Evolutionary conservation across 805 yeast species (phyloP).

Genomic region (Yamadazyma philogaea): DNA sequence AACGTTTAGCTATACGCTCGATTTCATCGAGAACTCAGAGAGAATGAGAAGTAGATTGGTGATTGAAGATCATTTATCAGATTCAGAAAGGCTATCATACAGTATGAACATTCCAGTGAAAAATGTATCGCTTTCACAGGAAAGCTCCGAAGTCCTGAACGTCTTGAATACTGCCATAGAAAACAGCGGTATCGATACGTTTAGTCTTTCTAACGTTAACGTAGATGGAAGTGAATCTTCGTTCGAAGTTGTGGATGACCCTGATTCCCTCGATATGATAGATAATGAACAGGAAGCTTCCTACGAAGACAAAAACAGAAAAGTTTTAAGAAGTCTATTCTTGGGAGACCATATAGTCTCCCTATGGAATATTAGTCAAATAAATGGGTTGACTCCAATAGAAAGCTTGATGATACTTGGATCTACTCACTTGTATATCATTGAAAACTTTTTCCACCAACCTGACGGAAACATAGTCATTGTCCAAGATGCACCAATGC

Average conservation of each 20-base stretch:
- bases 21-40: conserved; percentile 66
- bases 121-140: conserved; percentile 6
- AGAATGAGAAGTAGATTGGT: conserved; percentile 63
- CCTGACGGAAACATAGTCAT: conserved; percentile 54
- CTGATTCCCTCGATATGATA: conserved; percentile 14
- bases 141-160: conserved; percentile 15
- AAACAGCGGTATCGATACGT: conserved; percentile 25
- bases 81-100: conserved; percentile 42
- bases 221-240: conserved; percentile 20
- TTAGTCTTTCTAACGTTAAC: conserved; percentile 20
- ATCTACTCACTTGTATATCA: conserved; percentile 57
- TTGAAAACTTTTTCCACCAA: conserved; percentile 65
- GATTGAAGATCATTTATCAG: conserved; percentile 48
- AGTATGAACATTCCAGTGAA: conserved; percentile 38
- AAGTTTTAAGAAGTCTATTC: conserved; percentile 64
- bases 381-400: conserved; percentile 70
- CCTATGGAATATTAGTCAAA: conserved; percentile 71
- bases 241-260: conserved; percentile 46
- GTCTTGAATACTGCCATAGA: conserved; percentile 18
- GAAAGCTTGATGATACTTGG: conserved; percentile 79
- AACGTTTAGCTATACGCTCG: conserved; percentile 47
- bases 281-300: conserved; percentile 27
- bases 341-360: conserved; percentile 69
- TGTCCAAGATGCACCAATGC: conserved; percentile 60
- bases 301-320: conserved; percentile 69